Evolutionary conservation across 208 protist species (phyloP).

Genomic region (Herpetomonas samuelpessoai): DNA sequence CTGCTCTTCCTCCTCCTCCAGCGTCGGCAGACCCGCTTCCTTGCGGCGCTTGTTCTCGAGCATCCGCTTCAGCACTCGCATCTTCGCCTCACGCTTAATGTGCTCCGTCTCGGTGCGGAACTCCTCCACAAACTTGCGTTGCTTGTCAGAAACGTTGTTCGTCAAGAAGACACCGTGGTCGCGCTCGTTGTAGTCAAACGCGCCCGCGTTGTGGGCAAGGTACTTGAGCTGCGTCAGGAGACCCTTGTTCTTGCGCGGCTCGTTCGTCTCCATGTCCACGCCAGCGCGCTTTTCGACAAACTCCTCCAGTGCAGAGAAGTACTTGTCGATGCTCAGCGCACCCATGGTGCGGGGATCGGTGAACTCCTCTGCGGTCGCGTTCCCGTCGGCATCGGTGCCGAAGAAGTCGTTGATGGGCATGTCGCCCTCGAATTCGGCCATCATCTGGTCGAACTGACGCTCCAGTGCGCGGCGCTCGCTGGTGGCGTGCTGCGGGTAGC

Average conservation of each 20-base stretch:
- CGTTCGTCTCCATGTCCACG: slow-evolving; percentile 56
- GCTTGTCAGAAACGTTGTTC: too few species aligned
- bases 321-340: slow-evolving; percentile 65
- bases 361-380: slow-evolving; percentile 71
- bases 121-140: too few species aligned
- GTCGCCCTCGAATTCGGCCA: slow-evolving; percentile 55
- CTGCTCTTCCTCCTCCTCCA: too few species aligned
- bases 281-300: slow-evolving; percentile 76
- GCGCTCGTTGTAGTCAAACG: slow-evolving; percentile 28
- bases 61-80: too few species aligned
- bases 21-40: too few species aligned
- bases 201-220: slow-evolving; percentile 48
- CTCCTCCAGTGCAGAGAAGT: slow-evolving; percentile 76
- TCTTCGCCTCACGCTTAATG: too few species aligned
- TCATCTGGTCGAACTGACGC: slow-evolving; percentile 47
- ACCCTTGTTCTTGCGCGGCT: slow-evolving; percentile 77
- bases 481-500: too few species aligned
- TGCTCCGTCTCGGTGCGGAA: too few species aligned
- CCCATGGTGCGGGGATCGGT: slow-evolving; percentile 79
- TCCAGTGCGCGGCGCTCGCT: slow-evolving; percentile 31
- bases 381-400: slow-evolving; percentile 27
- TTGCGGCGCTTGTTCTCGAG: too few species aligned
- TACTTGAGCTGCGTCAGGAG: slow-evolving; percentile 74
- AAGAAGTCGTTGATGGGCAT: slow-evolving; percentile 35
- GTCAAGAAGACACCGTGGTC: too few species aligned